Evolutionary conservation across 768 basidiomycete species (phyloP), one percentile per base, ranked within the genome.

Genomic region (Chalciporus sphaerocephalus): DNA sequence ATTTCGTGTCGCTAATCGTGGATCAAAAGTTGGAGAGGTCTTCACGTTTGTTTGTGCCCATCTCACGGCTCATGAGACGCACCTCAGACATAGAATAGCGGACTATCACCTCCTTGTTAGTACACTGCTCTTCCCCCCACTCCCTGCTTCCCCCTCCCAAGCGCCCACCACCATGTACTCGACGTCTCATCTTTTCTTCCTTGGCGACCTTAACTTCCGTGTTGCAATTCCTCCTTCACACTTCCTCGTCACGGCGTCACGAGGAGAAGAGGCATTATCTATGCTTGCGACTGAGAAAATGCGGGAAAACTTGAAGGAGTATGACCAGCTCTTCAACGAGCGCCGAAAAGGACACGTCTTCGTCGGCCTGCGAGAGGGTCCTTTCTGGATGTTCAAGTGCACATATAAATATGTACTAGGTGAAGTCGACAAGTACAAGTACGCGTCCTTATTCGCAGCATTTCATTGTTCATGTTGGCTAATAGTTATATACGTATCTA

Each of bases 11-110:
- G 66, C 73, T n/a, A 73, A 70, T 8, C 64, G 69, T 23, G 79
- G 80, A 23, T 77, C 75, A 7, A 66, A 70, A 37, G 62, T 67
- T 3, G 89, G 87, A 47, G 92, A 95, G 62, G 78, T 76, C 8
- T 90, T 81, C 70, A 94, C 92, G 92, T 97, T 99, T 56, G 88
- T 96, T 22, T 85, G 84, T 59, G 90, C 91, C 12, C 95, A 99
- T 71, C 74, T 99, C 47, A 88, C 92, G 3, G 85, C 95, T 3
- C 85, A 91, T 59, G 80, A 80, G 28, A 66, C 76, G 32, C 79
- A 86, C 46, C 68, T 93, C 45, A 63, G 72, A 21, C 61, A 70
- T 15, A 80, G 95, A 20, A 74, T 94, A 48, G 74, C 74, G 5
- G 87, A 97, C 69, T 96, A 86, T 66, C 69, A 79, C 40, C 77